Percentiles rank a stretch among this genome's conserved stretches.
Conservation (phyloP, 1,284 basidiomycete genomes). For the Sparassis latifolia region DNA sequence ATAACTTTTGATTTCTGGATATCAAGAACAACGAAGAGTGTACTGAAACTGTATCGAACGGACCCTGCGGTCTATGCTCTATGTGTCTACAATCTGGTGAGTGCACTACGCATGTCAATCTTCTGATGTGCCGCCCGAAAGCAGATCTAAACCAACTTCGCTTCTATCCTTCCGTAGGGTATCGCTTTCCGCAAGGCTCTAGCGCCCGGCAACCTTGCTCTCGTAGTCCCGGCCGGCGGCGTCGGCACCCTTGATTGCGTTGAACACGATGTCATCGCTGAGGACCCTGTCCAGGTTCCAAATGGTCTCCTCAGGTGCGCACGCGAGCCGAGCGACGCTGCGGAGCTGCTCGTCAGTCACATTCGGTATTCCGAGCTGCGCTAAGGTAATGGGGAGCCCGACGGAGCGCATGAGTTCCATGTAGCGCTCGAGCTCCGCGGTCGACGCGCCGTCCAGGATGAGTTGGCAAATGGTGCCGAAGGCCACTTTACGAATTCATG, state of each 20-base stretch:
- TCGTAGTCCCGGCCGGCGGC: conserved; percentile 22
- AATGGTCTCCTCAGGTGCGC: conserved; percentile 26
- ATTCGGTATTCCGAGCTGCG: conserved; percentile 24
- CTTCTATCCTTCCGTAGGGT: no score
- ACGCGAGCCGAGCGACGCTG: conserved; percentile 23
- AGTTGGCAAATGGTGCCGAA: conserved; percentile 29
- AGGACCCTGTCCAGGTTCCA: conserved; percentile 29
- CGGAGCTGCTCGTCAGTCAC: conserved; percentile 25
- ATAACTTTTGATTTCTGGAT: no score
- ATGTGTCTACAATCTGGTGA: no score
- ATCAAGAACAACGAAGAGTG: no score
- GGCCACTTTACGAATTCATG: conserved; percentile 12
- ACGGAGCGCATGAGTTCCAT: conserved; percentile 28
- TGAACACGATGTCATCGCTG: conserved; percentile 23
- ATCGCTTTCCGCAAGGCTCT: no score
- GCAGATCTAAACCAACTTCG: no score
- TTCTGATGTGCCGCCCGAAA: no score
- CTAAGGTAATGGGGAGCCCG: conserved; percentile 27
- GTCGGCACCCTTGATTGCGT: conserved; percentile 27
- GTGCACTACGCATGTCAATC: no score
- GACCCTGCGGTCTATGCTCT: no score
- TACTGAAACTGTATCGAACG: no score
- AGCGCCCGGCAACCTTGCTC: no score
- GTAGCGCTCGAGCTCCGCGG: conserved; percentile 25
- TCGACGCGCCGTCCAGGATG: conserved; percentile 21